Base-by-base conservation (phyloP, 805 yeast genomes). In the Wickerhamomyces tratensis region DNA sequence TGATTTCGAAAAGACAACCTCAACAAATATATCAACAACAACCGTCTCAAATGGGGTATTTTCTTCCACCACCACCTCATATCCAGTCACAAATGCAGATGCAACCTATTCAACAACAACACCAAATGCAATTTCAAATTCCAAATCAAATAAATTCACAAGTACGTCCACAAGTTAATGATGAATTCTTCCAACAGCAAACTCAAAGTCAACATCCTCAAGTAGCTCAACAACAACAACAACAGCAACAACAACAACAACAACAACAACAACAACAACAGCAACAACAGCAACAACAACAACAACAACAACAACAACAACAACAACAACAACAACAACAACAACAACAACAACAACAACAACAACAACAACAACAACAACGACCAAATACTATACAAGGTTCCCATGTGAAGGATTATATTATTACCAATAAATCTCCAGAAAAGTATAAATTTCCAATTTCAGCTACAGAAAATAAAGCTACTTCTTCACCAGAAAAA, bases 371-470 rank as follows among this genome's bases (percentile, higher is more conserved):
- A 8, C 37, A 15, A 8, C 36, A 36, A 10, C 25, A 25, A 29
- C 37, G 35, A 30, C 15, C 20, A 14, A 14, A 11, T 20, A 20
- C 20, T 20, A 11, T n/a, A 9, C 12, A 34, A 34, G 14, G 15
- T 9, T 10, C 25, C 7, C 25, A 14, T 6, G 29, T 14, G n/a
- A 25, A 29, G 6, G 82, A 78, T 39, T 74, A 66, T 45, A 65
- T 70, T 30, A 65, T 74, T 10, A 73, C 79, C 5, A 71, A 65
- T 33, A 57, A 63, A 41, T 61, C 58, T 36, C 76, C 77, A 5
- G 66, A 60, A n/a, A 58, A 68, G 4, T 79, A 75, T 58, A 78
- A 72, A 54, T 79, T 79, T 49, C 86, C 40, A 31, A 26, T 35
- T 10, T 7, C 7, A 6, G 34, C n/a, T 15, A 7, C 15, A n/a